phyloP scores from a whole-genome alignment of 139 green algal genomes.

The Chlamydomonas eustigma region DNA sequence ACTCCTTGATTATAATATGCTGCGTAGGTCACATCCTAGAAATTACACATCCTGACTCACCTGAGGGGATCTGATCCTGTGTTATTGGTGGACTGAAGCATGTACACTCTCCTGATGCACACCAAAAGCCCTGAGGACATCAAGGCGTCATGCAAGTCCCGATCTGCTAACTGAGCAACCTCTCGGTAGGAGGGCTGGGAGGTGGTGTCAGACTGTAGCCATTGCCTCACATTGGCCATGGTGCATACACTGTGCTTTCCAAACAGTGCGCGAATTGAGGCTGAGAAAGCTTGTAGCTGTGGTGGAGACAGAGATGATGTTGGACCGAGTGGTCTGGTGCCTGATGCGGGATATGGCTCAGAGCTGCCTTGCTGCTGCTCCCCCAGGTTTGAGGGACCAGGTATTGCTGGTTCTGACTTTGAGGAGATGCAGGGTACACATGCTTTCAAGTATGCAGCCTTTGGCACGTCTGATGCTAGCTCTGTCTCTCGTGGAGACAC shows the following conservation, averaged over 20 bases:
- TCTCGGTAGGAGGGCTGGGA: slow-evolving; percentile 11
- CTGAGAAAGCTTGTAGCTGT: slow-evolving; percentile 21
- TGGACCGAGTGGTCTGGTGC: neutral
- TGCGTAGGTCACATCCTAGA: too few species aligned
- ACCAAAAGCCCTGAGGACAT: slow-evolving; percentile 10
- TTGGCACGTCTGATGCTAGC: neutral
- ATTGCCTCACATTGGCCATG: slow-evolving; percentile 31
- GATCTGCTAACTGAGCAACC: slow-evolving; percentile 19
- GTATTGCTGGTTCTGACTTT: neutral
- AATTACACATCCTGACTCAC: too few species aligned
- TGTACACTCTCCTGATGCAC: slow-evolving; percentile 34
- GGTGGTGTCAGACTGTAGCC: slow-evolving; percentile 14
- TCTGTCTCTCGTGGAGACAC: neutral
- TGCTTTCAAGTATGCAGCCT: neutral
- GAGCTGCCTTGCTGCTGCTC: neutral
- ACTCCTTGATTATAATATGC: too few species aligned
- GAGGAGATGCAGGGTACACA: neutral
- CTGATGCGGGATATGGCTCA: too few species aligned
- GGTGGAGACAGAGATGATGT: neutral
- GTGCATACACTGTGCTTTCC: slow-evolving; percentile 31
- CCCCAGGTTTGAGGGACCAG: neutral
- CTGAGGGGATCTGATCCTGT: slow-evolving; percentile 5
- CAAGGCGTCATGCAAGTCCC: slow-evolving; percentile 24
- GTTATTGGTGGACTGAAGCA: slow-evolving; percentile 26
- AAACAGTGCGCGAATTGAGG: slow-evolving; percentile 25